Percentiles rank a stretch among this genome's conserved stretches.
Evolutionary conservation across 2,329 filamentous ascomycete species (phyloP).

Genomic region (Didymella segeticola): DNA sequence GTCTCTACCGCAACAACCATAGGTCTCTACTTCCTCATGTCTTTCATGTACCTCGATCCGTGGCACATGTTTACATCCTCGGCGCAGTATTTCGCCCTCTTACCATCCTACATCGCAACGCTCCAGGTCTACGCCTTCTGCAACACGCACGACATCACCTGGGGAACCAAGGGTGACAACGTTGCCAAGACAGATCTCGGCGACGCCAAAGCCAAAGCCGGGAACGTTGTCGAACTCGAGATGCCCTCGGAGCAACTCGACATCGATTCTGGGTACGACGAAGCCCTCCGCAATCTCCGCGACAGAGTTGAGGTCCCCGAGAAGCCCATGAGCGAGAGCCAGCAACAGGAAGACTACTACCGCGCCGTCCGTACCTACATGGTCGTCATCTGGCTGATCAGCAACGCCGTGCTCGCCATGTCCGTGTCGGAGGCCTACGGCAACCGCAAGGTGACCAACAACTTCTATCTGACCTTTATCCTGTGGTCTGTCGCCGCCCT

Average conservation of each 20-base stretch:
- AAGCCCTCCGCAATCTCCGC: slow-evolving; percentile 92
- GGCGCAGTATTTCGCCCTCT: slow-evolving; percentile 87
- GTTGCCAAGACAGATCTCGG: slow-evolving; percentile 91
- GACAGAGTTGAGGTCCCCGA: slow-evolving; percentile 84
- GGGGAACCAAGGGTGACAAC: slow-evolving; percentile 99
- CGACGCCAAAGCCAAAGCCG: slow-evolving; percentile 76
- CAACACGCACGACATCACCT: slow-evolving; percentile 98
- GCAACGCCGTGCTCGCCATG: slow-evolving; percentile 94
- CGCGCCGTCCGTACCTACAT: slow-evolving; percentile 97
- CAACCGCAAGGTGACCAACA: slow-evolving; percentile 72
- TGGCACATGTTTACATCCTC: slow-evolving; percentile 99
- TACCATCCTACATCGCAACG: slow-evolving; percentile 95
- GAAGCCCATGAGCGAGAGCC: slow-evolving; percentile 69
- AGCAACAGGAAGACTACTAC: slow-evolving; percentile 98
- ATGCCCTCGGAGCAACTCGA: slow-evolving; percentile 98
- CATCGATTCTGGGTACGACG: slow-evolving; percentile 97
- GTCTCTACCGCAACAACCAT: slow-evolving; percentile 87
- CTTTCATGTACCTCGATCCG: slow-evolving; percentile 93
- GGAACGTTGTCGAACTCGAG: slow-evolving; percentile 85
- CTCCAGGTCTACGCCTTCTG: slow-evolving; percentile 98
- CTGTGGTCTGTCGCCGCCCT: slow-evolving; percentile 88
- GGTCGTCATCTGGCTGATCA: slow-evolving; percentile 92
- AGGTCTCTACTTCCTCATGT: slow-evolving; percentile 95
- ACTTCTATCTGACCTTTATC: slow-evolving; percentile 91
- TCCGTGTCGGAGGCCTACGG: slow-evolving; percentile 86